phyloP scores from a whole-genome alignment of 495 filamentous ascomycete genomes.

The Penicillium maclennaniae region DNA sequence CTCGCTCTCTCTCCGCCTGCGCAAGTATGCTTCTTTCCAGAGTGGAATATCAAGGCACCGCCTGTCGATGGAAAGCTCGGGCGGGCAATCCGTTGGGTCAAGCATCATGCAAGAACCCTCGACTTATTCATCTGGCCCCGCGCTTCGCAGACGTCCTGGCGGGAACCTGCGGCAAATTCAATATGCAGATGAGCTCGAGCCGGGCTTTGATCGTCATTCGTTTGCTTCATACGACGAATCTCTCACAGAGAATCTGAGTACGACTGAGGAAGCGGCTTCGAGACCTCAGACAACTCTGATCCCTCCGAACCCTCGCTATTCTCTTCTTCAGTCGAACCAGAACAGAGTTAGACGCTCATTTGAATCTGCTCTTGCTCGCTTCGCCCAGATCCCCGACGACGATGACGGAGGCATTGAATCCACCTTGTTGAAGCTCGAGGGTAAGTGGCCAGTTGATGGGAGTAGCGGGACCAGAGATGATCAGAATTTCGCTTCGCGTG shows the following conservation, averaged over 20 bases:
- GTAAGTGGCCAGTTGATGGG: constrained; percentile 53
- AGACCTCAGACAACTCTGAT: constrained; percentile 33
- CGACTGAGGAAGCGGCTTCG: constrained; percentile 22
- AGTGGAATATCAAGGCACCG: constrained; percentile 62
- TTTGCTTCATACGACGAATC: constrained; percentile 70
- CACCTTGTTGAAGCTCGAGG: constrained; percentile 87
- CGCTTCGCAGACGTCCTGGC: constrained; percentile 81
- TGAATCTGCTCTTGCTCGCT: constrained; percentile 80
- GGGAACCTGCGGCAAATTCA: constrained; percentile 80
- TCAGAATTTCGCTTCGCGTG: neutral
- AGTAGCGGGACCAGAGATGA: neutral
- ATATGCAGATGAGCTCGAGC: constrained; percentile 66
- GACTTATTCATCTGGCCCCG: constrained; percentile 42
- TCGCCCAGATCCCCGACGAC: constrained; percentile 87
- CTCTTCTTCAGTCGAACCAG: constrained; percentile 69
- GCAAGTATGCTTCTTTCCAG: constrained; percentile 68
- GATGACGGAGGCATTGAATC: constrained; percentile 93
- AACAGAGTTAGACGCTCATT: constrained; percentile 83
- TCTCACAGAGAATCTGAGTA: constrained; percentile 35
- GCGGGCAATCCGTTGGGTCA: constrained; percentile 47
- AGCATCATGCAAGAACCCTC: constrained; percentile 31
- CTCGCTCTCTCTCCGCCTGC: constrained; percentile 42
- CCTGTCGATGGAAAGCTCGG: constrained; percentile 57
- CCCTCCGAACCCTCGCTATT: constrained; percentile 46
- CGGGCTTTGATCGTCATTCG: constrained; percentile 61